Base-by-base conservation (phyloP, 2,329 filamentous ascomycete genomes). In the Gyromitra esculenta region DNA sequence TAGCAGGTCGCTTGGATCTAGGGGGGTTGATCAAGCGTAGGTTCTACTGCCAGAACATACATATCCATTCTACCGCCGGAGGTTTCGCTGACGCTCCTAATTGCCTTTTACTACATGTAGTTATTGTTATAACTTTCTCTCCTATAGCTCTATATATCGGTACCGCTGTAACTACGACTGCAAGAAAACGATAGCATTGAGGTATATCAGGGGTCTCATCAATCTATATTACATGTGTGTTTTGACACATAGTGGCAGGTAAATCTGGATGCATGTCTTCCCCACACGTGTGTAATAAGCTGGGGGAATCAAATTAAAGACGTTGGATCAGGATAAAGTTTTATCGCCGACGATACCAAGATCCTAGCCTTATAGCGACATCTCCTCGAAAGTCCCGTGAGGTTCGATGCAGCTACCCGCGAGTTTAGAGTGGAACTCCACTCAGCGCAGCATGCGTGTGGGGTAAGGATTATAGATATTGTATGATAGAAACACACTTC, bases 321-420 rank as follows among this genome's bases (percentile, higher is more conserved):
- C 45, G 57, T 71, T 71, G 68, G 57, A 18, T 35, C 21, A 45
- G 57, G 57, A 45, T 63, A 64, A 64, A 71, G 43, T 63, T 64
- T 64, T 56, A 65, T 21, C 45, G 21, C 43, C 68, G 25, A 31
- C 31, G 6, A 62, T 64, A 52, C 57, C 35, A 62, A 50, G 43
- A 62, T 41, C 35, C 31, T 63, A 43, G 15, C 31, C 64, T 67
- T 57, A 54, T 35, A 67, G 56, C 50, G 45, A 8, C 45, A 71
- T 31, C 56, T 50, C 37, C n/a, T 54, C 18, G 45, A 71, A 63
- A 31, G 25, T 35, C 31, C 41, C 35, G 68, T 18, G 25, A 57
- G 25, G 37, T 11, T 4, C 25, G 64, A 45, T 67, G 64, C 59
- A 48, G 45, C 59, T 57, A 56, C 68, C 68, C 68, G 68, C 2